Conservation (phyloP, 225 moss, liverwort and hornwort species). For the Antitrichia curtipendula region DNA sequence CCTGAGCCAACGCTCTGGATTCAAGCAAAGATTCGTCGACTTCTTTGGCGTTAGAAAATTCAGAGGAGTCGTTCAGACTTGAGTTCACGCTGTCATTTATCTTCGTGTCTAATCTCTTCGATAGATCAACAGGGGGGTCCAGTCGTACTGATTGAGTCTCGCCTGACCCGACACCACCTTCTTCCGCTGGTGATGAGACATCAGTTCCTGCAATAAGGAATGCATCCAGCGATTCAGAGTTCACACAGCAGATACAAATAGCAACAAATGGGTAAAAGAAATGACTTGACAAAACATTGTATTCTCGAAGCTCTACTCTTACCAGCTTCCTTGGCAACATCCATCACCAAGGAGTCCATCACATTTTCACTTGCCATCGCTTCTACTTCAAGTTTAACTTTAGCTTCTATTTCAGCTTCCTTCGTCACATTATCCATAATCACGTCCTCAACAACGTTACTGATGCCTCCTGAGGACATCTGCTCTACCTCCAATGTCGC, state of each 20-base stretch:
- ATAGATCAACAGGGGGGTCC: background rate
- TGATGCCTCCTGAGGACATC: background rate
- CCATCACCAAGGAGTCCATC: background rate
- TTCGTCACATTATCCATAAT: background rate
- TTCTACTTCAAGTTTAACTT: background rate
- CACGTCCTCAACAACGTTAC: background rate
- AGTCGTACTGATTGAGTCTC: background rate
- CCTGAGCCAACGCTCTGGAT: background rate
- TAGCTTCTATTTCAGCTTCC: background rate
- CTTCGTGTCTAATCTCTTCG: background rate
- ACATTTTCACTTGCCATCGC: background rate
- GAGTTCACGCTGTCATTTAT: background rate
- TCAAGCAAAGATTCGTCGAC: background rate
- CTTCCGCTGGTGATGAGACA: background rate
- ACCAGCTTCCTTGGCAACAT: conserved; percentile 7
- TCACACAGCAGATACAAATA: background rate
- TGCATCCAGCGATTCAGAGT: background rate
- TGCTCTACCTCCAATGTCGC: background rate
- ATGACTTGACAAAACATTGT: background rate
- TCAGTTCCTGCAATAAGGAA: conserved; percentile 4
- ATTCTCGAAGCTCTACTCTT: background rate
- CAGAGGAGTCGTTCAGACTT: background rate
- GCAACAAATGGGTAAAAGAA: background rate
- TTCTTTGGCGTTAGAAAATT: background rate
- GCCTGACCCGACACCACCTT: background rate